A percentile compares a stretch with the other conserved stretches of the same genome.
Evolutionary conservation across 176 grass and related monocot genomes (phyloP).

Genomic region (Sorghum bicolor): Sorghum_bicolor_NCBIv3 NC_012878.2:47562501-47563000

Average conservation of each 20-base stretch:
- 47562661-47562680: conserved; percentile 90
- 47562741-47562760: conserved; percentile 96
- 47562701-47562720: conserved; percentile 95
- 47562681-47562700: conserved; percentile 92
- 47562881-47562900: conserved; percentile 90
- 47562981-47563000: not conserved
- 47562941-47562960: conserved; percentile 93
- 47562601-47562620: conserved; percentile 97
- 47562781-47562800: conserved; percentile 90
- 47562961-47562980: conserved; percentile 42
- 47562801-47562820: conserved; percentile 97
- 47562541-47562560: conserved; percentile 95
- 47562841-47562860: conserved; percentile 86
- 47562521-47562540: conserved; percentile 92
- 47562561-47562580: conserved; percentile 91
- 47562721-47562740: conserved; percentile 96
- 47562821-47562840: conserved; percentile 84
- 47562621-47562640: conserved; percentile 98
- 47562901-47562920: conserved; percentile 97
- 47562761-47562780: conserved; percentile 96
- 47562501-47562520: conserved; percentile 90
- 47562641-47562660: conserved; percentile 91
- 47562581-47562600: conserved; percentile 77
- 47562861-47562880: conserved; percentile 95
- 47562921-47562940: conserved; percentile 91